A percentile compares a stretch with the other conserved stretches of the same genome.
phyloP scores from a whole-genome alignment of 257 asterid species.

The Solanum piurae region DNA sequence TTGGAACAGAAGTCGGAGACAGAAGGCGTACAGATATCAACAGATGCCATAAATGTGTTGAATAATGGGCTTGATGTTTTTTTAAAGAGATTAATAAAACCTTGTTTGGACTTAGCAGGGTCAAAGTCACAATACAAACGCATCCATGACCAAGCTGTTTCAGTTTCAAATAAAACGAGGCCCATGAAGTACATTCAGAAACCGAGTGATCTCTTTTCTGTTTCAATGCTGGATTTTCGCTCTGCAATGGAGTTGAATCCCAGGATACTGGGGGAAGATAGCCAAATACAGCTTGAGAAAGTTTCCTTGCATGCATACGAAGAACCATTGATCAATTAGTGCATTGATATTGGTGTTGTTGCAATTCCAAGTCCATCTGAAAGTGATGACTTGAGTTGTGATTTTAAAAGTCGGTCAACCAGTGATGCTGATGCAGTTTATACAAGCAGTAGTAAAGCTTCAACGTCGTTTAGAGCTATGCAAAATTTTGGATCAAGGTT shows the following conservation, averaged over 20 bases:
- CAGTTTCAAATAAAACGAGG: constrained; percentile 18
- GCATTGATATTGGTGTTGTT: not conserved
- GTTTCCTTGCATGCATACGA: constrained; percentile 23
- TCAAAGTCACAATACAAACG: constrained; percentile 25
- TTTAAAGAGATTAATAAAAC: constrained; percentile 45
- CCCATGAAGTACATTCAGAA: constrained; percentile 12
- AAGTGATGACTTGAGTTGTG: constrained; percentile 14
- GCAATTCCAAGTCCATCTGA: constrained; percentile 10
- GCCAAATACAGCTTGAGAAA: constrained; percentile 53
- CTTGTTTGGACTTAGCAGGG: constrained; percentile 42
- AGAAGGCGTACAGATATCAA: constrained; percentile 36
- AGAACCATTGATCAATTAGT: constrained; percentile 15
- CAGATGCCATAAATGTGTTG: constrained; percentile 41
- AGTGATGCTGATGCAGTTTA: constrained; percentile 17
- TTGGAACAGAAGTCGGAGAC: constrained; percentile 35
- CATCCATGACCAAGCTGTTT: constrained; percentile 18
- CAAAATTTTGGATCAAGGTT: constrained; percentile 26
- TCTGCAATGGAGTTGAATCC: constrained; percentile 49
- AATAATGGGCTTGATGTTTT: constrained; percentile 49
- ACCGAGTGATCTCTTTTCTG: constrained; percentile 12
- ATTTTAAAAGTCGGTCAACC: constrained; percentile 21
- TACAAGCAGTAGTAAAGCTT: constrained; percentile 13
- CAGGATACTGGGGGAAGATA: constrained; percentile 44
- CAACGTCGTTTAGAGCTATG: constrained; percentile 6
- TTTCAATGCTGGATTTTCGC: constrained; percentile 41